Evolutionary conservation across 1,284 basidiomycete genomes (phyloP), one percentile per base, ranked within the genome.

Genomic region (Gymnopus androsaceus): DNA sequence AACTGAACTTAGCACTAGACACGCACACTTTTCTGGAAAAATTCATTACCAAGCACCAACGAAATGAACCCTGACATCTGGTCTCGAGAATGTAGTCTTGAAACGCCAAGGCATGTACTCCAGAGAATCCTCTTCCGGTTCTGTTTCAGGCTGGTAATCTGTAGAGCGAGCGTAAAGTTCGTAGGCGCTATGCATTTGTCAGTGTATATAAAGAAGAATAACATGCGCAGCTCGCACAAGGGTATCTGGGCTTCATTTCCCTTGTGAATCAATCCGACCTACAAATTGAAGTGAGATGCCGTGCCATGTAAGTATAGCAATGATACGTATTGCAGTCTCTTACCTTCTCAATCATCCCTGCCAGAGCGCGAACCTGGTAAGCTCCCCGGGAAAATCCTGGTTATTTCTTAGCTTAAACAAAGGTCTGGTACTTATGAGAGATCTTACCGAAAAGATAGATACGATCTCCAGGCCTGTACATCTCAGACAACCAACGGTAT

Each of bases 361-460:
- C 59, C 1, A 73, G 56, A 0, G 53, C 62, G 1, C 71, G 66
- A 8, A 68, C 67, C 61, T 72, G 71, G 46, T 69, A 73, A 5
- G 71, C 72, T 4, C 72, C 72, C 8, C 72, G 66, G 31, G 72
- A 73, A 56, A 73, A 73, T 1, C 72, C 72, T 73, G 46, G 15
- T 45, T 8, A 36, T 3, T 34, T 31, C 19, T 59, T n/a, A 8
- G 7, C n/a, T 33, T 25, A 19, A 28, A 45, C 41, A 12, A 44
- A 40, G 7, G 8, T 27, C 11, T 38, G 34, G 8, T 9, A 5
- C 2, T 34, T 30, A 33, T 14, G 47, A 45, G 41, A 8, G 14
- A 8, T 46, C 52, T 28, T 15, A 74, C 74, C 74, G 57, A 75
- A 73, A 8, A 75, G 53, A 59, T 66, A 76, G 7, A 75, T 74